Base-by-base conservation (phyloP, 202 grass and related monocot species). In the Carex sylvatica region DNA sequence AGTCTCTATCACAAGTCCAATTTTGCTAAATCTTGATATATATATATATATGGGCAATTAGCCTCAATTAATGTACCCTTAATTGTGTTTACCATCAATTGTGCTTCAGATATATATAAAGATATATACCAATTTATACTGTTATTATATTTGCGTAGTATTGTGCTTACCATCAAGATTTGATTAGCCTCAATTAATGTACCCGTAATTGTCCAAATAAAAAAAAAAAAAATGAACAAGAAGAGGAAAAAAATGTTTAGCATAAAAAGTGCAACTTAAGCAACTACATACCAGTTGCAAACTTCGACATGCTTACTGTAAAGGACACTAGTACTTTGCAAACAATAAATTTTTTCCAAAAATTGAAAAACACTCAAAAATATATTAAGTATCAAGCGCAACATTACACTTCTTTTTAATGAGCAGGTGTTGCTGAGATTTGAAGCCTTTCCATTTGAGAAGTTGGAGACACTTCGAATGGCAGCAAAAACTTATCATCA, bases 401-500 rank as follows among this genome's bases (percentile, higher is more conserved):
- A 53, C 9, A 0, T 51, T 74, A 52, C 46, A 11, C 68, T 46
- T 47, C 46, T 53, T 74, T 52, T 30, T 52, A 74, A 53, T 65
- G 61, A 8, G 49, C 35, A 81, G 78, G 78, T 81, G 12, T 81
- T 81, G 61, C 18, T 9, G 42, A 81, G 36, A 81, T 81, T 81
- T 47, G 33, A 81, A 66, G 36, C 9, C 3, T 81, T 81, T 28
- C 78, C 78, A 47, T 66, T 81, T 11, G 58, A 66, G 59, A 80
- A 80, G 53, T 61, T 80, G 22, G 76, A 79, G 52, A 63, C 15
- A 5, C 52, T 79, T 58, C 54, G 76, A 79, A 36, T 79, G 76
- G 23, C 76, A 36, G 78, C 78, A 9, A 61, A 61, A 65, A 80
- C 28, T 80, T 80, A 80, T 64, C 56, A 65, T 63, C 59, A 65